Conservation (phyloP, 805 yeast genomes). For the Teunomyces lycoperdinae region DNA sequence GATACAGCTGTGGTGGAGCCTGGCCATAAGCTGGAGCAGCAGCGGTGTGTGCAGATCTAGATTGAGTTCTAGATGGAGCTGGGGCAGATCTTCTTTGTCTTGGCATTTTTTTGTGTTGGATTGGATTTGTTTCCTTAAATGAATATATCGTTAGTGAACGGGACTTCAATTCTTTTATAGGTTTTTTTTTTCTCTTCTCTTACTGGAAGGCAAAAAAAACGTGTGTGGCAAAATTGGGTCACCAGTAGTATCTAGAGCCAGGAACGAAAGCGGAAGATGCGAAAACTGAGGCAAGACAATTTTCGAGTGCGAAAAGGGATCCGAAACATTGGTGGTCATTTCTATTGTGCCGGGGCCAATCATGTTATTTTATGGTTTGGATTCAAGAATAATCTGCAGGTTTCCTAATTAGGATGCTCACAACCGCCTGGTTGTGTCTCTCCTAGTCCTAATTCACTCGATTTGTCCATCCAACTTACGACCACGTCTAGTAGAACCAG, state of each 20-base stretch:
- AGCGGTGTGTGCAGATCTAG: constrained; percentile 75
- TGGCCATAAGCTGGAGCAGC: constrained; percentile 45
- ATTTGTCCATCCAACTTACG: neutral
- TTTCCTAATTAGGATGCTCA: neutral
- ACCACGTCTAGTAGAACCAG: neutral
- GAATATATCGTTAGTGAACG: neutral
- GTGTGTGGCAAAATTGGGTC: constrained; percentile 4
- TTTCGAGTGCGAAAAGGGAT: neutral
- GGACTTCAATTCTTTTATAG: neutral
- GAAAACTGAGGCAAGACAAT: neutral
- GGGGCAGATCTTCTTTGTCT: constrained; percentile 56
- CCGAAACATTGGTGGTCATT: neutral
- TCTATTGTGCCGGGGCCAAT: neutral
- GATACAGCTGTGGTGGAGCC: constrained; percentile 21
- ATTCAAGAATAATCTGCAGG: constrained; percentile 1
- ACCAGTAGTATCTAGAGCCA: neutral
- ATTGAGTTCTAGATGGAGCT: constrained; percentile 44
- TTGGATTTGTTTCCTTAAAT: neutral
- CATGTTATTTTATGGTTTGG: neutral
- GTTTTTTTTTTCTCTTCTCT: neutral
- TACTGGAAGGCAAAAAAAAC: constrained; percentile 5
- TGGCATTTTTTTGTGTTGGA: constrained; percentile 30
- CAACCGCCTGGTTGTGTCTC: too few species aligned
- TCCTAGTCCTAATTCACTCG: neutral
- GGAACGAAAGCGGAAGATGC: neutral